Conservation (phyloP, 768 basidiomycete genomes). For the Pleurotus sapidus region DNA sequence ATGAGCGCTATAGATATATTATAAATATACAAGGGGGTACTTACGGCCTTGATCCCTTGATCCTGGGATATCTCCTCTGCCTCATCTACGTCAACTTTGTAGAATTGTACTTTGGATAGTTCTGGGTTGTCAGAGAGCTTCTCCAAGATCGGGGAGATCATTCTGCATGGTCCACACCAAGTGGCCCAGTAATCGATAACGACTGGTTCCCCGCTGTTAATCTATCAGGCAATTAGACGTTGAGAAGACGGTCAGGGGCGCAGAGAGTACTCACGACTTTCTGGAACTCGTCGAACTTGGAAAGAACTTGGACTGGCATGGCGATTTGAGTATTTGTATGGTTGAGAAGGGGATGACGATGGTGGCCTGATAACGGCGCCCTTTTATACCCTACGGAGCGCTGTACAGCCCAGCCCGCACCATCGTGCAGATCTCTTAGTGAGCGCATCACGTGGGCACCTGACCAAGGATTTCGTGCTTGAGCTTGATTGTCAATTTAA, state of each 20-base stretch:
- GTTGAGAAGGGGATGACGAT: background rate
- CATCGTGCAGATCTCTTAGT: background rate
- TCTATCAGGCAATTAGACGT: constrained; percentile 22
- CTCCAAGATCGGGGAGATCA: constrained; percentile 69
- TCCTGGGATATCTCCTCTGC: constrained; percentile 46
- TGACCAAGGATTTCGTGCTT: constrained; percentile 8
- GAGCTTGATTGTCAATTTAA: background rate
- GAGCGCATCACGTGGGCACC: constrained; percentile 4
- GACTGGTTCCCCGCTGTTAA: constrained; percentile 42
- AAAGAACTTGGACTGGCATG: background rate
- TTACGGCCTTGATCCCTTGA: constrained; percentile 59
- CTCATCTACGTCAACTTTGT: constrained; percentile 61
- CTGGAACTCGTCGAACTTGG: background rate
- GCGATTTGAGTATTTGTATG: background rate
- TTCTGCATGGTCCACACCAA: constrained; percentile 73
- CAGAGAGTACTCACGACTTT: constrained; percentile 2
- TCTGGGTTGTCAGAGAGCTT: constrained; percentile 32
- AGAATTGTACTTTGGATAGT: constrained; percentile 44
- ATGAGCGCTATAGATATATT: background rate
- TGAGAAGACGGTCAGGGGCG: too few relatives aligned
- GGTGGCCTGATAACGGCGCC: background rate
- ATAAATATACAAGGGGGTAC: constrained; percentile 13
- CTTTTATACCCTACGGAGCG: background rate
- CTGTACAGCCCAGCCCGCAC: background rate
- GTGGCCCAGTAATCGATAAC: constrained; percentile 78